Percentiles rank a stretch among this genome's conserved stretches.
These are phyloP conservation scores for Haplosporangium gracile DNA, from an alignment of 192 early-diverging fungal genomes.

Conservation along the genomic window DNA sequence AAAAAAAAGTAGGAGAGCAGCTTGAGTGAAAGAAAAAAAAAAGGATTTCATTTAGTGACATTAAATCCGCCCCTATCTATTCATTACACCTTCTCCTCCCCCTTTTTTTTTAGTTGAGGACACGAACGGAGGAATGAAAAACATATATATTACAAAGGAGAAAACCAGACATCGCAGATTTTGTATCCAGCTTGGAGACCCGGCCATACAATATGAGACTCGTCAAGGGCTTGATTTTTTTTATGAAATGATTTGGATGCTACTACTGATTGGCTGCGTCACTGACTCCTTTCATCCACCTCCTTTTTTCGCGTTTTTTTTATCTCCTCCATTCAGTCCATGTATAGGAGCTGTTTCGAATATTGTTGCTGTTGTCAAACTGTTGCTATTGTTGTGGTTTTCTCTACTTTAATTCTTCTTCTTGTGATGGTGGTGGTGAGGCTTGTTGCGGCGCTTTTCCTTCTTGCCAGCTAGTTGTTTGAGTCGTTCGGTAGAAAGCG, in stretches of 20 bases:
- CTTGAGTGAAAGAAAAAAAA: neutral
- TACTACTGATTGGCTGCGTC: no score
- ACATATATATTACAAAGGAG: no score
- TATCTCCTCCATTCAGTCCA: no score
- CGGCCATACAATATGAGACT: no score
- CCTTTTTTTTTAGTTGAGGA: no score
- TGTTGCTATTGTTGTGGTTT: neutral
- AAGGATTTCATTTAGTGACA: neutral
- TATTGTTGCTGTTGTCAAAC: neutral
- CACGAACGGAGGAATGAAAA: no score
- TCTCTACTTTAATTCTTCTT: neutral
- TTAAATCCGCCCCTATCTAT: neutral
- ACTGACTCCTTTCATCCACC: no score
- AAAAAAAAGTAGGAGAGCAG: neutral
- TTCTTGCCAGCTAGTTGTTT: conserved; percentile 1
- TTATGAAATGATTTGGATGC: no score
- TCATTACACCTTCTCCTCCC: neutral
- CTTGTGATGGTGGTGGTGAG: conserved; percentile 12
- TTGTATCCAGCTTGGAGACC: no score
- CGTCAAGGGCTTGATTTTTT: no score
- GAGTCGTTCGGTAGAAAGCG: neutral
- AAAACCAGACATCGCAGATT: no score
- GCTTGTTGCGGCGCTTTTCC: conserved; percentile 17
- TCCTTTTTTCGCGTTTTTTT: no score
- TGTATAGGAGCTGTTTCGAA: neutral